Evolutionary conservation across 805 yeast species (phyloP), one percentile per base, ranked within the genome.

Genomic region (Metschnikowia corniflorae): DNA sequence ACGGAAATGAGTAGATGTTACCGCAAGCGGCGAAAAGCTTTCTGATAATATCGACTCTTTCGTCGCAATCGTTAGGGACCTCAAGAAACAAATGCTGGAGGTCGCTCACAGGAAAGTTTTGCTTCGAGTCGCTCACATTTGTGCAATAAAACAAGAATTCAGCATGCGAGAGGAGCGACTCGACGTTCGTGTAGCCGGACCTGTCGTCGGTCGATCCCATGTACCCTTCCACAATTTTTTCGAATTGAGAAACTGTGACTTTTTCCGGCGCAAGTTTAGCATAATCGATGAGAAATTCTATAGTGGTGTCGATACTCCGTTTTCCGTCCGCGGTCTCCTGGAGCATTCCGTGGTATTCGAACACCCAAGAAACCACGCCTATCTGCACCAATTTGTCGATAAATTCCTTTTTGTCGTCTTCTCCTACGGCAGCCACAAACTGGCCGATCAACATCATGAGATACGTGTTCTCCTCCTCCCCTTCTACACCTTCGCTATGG

Each of bases 11-110:
- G 18, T 65, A 48, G 25, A 65, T 42, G 36, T 57, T 55, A 5
- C 71, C 71, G 26, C 60, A 53, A 1, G 60, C 44, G 3, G 69
- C 55, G 40, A 65, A 65, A 26, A 64, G 46, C 27, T 49, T 53
- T 20, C 69, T 44, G 27, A 27, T 12, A 17, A 31, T 19, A 8
- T 27, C 27, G 14, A 14, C 24, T 17, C 17, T 23, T 17, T 37
- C 29, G 12, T 26, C 29, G 18, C 25, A 19, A 9, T 33, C 33
- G 7, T 1, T 12, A 9, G 39, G 39, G 21, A 41, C 37, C 33
- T 33, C 36, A 7, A 26, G 16, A 26, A 18, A 27, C 3, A 37
- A 18, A 8, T 28, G 25, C 6, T 7, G n/a, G 17, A 42, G 14
- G 7, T 19, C 6, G 5, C 16, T 27, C 10, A 28, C 39, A 13